These are phyloP conservation scores for Macrolepiota albuminosa DNA, from an alignment of 768 basidiomycete species.

Conservation along the genomic window DNA sequence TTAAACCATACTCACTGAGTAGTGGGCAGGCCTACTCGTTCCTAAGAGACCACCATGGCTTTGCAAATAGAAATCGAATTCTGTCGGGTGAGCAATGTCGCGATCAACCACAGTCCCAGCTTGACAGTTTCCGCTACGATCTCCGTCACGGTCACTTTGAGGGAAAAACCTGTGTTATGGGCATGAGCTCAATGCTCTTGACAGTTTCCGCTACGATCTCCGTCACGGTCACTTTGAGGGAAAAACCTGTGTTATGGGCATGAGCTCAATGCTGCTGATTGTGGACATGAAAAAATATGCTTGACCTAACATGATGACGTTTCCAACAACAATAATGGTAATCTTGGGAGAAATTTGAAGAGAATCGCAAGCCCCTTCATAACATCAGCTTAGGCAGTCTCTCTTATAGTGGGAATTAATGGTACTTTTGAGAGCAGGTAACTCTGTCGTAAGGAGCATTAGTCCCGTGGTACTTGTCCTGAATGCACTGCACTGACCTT, in stretches of 20 bases:
- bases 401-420: not conserved
- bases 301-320: constrained; percentile 45
- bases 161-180: constrained; percentile 29
- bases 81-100: constrained; percentile 64
- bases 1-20: constrained; percentile 29
- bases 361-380: constrained; percentile 48
- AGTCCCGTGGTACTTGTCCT: not conserved
- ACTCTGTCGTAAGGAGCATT: constrained; percentile 29
- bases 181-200: constrained; percentile 33
- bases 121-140: constrained; percentile 67
- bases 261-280: not conserved
- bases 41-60: constrained; percentile 77
- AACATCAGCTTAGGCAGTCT: constrained; percentile 5
- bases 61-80: constrained; percentile 77
- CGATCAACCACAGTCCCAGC: constrained; percentile 78
- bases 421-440: constrained; percentile 45
- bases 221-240: constrained; percentile 34
- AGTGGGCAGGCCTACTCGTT: constrained; percentile 54
- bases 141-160: constrained; percentile 39
- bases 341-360: constrained; percentile 51
- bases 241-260: constrained; percentile 28
- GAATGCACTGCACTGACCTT: constrained; percentile 29
- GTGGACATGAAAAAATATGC: constrained; percentile 8
- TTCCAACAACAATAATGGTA: constrained; percentile 69
- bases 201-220: constrained; percentile 68